phyloP scores from a whole-genome alignment of 352 stramenopile genomes.

The Ophiocytium majus region DNA sequence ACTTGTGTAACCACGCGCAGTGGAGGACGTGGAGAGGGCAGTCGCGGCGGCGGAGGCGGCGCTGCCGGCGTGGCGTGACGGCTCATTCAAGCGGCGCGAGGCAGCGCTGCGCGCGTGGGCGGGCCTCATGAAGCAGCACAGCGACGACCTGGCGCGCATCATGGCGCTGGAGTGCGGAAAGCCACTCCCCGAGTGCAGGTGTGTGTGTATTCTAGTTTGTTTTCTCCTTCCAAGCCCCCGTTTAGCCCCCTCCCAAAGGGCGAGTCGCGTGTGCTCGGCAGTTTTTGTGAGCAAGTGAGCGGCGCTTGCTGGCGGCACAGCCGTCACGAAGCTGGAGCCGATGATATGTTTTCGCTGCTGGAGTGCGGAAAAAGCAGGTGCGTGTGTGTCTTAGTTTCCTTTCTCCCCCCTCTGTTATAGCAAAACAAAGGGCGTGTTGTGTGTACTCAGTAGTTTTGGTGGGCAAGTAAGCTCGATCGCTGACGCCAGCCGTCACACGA shows the following conservation, averaged over 20 bases:
- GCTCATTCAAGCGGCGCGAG: conserved; percentile 38
- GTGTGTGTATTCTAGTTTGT: too few species aligned
- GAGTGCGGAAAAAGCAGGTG: neutral
- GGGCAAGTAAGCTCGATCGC: too few species aligned
- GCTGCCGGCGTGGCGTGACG: conserved; percentile 15
- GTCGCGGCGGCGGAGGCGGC: neutral
- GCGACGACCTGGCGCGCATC: conserved; percentile 64
- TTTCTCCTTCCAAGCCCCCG: too few species aligned
- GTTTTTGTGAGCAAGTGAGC: conserved; percentile 14
- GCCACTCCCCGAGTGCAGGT: conserved; percentile 83
- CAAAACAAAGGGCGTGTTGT: too few species aligned
- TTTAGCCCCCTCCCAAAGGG: too few species aligned
- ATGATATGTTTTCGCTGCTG: too few species aligned
- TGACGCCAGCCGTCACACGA: too few species aligned
- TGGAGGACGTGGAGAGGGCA: neutral
- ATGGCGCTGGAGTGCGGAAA: conserved; percentile 96
- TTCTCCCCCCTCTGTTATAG: too few species aligned
- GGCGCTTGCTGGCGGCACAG: too few species aligned
- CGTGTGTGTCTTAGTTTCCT: neutral
- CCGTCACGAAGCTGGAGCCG: too few species aligned
- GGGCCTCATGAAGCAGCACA: conserved; percentile 39
- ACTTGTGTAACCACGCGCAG: too few species aligned
- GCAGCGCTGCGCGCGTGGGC: conserved; percentile 38
- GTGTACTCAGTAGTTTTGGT: too few species aligned
- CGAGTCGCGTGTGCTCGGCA: conserved; percentile 66